Evolutionary conservation across 306 rosid genomes (phyloP).

Genomic region (Begonia fuchsioides): DNA sequence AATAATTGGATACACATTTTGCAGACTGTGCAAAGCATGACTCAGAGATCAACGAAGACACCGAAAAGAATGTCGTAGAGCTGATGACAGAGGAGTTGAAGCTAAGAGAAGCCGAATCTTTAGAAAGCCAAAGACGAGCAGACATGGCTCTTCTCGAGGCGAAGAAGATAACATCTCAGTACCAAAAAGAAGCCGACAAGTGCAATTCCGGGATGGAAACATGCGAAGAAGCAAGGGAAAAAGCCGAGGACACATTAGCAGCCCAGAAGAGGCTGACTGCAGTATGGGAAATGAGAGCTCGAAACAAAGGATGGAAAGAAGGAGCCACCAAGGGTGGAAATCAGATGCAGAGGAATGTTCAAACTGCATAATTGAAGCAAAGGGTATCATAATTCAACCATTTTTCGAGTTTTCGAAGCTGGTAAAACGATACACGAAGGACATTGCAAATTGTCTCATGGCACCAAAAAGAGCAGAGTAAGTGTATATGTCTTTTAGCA

Average conservation of each 20-base stretch:
- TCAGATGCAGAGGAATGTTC: conserved; percentile 47
- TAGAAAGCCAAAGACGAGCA: conserved; percentile 57
- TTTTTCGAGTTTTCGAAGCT: background rate
- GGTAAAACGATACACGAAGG: too few species aligned
- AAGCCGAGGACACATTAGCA: conserved; percentile 49
- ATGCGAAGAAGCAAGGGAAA: conserved; percentile 93
- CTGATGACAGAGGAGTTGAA: conserved; percentile 80
- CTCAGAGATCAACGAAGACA: conserved; percentile 72
- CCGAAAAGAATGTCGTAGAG: conserved; percentile 78
- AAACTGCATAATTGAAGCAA: conserved; percentile 28
- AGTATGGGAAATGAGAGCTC: conserved; percentile 88
- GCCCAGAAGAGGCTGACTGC: conserved; percentile 64
- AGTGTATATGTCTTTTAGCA: too few species aligned
- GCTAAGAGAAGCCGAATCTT: conserved; percentile 59
- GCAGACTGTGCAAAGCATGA: conserved; percentile 39
- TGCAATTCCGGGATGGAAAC: conserved; percentile 99
- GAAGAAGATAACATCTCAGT: conserved; percentile 88
- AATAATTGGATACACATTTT: background rate
- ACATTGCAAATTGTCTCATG: too few species aligned
- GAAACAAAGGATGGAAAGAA: conserved; percentile 95
- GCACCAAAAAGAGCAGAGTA: too few species aligned
- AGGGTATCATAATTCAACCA: background rate
- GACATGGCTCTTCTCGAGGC: conserved; percentile 96
- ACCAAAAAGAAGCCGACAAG: conserved; percentile 97
- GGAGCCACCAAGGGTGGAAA: conserved; percentile 41